Conservation (phyloP, 192 early-diverging fungal species). For the Gigaspora rosea region DNA sequence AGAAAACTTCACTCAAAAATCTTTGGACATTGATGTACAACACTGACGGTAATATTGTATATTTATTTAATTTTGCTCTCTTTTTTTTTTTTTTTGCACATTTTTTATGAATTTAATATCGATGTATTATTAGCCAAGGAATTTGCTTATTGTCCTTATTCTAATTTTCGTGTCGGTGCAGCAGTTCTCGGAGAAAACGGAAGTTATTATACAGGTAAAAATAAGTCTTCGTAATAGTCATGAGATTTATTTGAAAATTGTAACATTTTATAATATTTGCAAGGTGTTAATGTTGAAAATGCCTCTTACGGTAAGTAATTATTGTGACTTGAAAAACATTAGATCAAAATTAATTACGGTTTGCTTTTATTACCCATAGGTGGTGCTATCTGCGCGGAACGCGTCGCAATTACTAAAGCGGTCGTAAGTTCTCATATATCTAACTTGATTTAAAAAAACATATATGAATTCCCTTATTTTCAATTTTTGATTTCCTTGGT, state of each 20-base stretch:
- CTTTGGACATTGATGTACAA: too few species aligned
- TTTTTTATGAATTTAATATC: too few species aligned
- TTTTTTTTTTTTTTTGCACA: too few species aligned
- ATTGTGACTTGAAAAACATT: background rate
- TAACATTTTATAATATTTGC: too few species aligned
- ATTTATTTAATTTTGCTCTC: too few species aligned
- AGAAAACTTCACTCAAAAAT: too few species aligned
- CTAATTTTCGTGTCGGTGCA: slow-evolving; percentile 89
- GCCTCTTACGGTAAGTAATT: slow-evolving; percentile 69
- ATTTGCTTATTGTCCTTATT: slow-evolving; percentile 87
- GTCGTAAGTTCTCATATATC: slow-evolving; percentile 60
- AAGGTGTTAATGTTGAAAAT: slow-evolving; percentile 87
- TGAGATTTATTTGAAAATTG: too few species aligned
- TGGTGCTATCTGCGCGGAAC: slow-evolving; percentile 88
- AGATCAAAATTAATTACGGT: background rate
- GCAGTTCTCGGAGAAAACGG: slow-evolving; percentile 73
- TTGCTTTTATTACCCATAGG: slow-evolving; percentile 38
- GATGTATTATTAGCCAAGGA: slow-evolving; percentile 56
- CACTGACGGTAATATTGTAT: too few species aligned
- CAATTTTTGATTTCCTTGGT: too few species aligned
- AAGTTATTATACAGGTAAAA: slow-evolving; percentile 55
- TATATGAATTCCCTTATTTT: background rate
- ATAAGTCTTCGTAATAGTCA: too few species aligned
- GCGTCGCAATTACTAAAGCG: slow-evolving; percentile 87
- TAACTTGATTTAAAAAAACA: too few species aligned